Evolutionary conservation across 2,329 filamentous ascomycete species (phyloP).

Genomic region (Didymellaceae sp.): DNA sequence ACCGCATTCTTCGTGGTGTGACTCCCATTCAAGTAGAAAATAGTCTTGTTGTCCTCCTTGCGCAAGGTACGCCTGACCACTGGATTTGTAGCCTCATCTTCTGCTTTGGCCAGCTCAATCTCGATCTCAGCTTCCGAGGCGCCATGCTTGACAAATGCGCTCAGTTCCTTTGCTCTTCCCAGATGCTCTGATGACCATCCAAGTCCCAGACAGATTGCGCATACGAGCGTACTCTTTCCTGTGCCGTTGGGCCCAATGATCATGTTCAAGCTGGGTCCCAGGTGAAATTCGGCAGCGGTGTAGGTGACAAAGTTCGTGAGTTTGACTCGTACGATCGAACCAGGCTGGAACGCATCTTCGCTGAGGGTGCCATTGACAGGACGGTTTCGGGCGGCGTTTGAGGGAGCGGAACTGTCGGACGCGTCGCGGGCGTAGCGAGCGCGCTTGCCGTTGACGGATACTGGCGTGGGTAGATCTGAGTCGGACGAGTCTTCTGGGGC

Average conservation of each 20-base stretch:
- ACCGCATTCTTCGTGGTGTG: slow-evolving; percentile 68
- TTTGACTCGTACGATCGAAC: slow-evolving; percentile 86
- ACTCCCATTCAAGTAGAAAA: slow-evolving; percentile 78
- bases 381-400: slow-evolving; percentile 12
- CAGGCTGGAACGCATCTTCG: slow-evolving; percentile 61
- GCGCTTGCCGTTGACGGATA: slow-evolving; percentile 41
- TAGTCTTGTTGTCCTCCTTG: slow-evolving; percentile 79
- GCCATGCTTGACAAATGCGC: slow-evolving; percentile 94
- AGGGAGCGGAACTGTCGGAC: slow-evolving; percentile 25
- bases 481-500: slow-evolving; percentile 30
- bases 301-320: slow-evolving; percentile 95
- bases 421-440: slow-evolving; percentile 39
- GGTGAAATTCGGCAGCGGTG: slow-evolving; percentile 86
- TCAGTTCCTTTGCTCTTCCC: slow-evolving; percentile 81
- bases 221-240: slow-evolving; percentile 96
- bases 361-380: slow-evolving; percentile 13
- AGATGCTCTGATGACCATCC: slow-evolving; percentile 75
- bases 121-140: slow-evolving; percentile 80
- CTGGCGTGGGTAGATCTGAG: slow-evolving; percentile 23
- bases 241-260: slow-evolving; percentile 98
- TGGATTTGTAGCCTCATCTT: slow-evolving; percentile 67
- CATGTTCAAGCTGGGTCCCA: slow-evolving; percentile 95
- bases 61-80: slow-evolving; percentile 78
- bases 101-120: slow-evolving; percentile 79
- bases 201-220: slow-evolving; percentile 91